Percentiles rank a stretch among this genome's conserved stretches.
Evolutionary conservation across 345 rosid species (phyloP).

Genomic region (Reutealis trisperma): DNA sequence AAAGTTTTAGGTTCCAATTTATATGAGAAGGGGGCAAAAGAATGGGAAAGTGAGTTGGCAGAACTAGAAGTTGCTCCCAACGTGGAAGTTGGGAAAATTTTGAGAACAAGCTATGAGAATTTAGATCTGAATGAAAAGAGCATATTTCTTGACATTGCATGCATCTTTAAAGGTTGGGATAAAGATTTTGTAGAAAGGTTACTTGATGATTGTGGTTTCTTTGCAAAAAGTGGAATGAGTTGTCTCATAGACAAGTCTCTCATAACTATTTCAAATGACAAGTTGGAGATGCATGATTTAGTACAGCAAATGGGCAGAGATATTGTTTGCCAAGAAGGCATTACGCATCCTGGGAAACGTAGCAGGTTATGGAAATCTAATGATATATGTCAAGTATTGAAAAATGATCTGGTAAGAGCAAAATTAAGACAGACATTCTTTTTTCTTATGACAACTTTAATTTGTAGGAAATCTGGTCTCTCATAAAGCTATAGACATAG

Average conservation of each 20-base stretch:
- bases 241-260: not conserved
- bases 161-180: not conserved
- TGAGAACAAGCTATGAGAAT: not conserved
- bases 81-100: not conserved
- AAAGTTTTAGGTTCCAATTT: not conserved
- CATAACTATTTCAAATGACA: not conserved
- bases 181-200: not conserved
- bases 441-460: too few species aligned
- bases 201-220: not conserved
- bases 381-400: not conserved
- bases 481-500: too few species aligned
- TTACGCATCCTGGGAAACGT: not conserved
- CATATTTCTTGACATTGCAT: constrained; percentile 14
- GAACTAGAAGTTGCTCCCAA: not conserved
- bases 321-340: not conserved
- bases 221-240: not conserved
- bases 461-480: too few species aligned
- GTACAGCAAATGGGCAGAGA: not conserved
- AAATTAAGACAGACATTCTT: too few species aligned
- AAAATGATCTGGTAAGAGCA: not conserved
- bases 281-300: not conserved
- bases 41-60: not conserved
- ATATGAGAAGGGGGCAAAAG: too few species aligned
- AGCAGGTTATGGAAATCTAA: not conserved
- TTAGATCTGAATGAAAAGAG: not conserved